Percentiles rank a stretch among this genome's conserved stretches.
phyloP scores from a whole-genome alignment of 2,329 filamentous ascomycete genomes.

The Alternaria postmessia region DNA sequence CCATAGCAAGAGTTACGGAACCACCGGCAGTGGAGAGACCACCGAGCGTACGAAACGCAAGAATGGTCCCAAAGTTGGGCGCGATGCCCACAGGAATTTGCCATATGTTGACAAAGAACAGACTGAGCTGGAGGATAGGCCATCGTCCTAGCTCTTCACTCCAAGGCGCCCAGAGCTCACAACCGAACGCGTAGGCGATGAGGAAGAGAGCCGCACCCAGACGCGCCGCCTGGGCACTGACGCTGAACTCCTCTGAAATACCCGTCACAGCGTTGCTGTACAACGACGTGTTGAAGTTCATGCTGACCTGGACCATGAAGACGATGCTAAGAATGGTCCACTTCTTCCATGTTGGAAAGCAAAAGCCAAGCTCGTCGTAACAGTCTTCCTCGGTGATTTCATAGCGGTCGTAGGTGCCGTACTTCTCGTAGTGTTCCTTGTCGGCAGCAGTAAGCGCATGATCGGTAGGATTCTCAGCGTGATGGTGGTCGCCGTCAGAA shows the following conservation, averaged over 20 bases:
- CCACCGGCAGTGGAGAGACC: conserved; percentile 65
- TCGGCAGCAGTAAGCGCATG: conserved; percentile 30
- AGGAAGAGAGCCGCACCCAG: conserved; percentile 81
- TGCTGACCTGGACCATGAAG: conserved; percentile 63
- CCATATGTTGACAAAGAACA: conserved; percentile 81
- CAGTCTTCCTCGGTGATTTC: conserved; percentile 60
- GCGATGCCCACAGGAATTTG: conserved; percentile 72
- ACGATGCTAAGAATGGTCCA: conserved; percentile 63
- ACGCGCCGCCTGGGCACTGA: conserved; percentile 73
- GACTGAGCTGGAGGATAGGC: conserved; percentile 75
- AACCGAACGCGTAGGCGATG: conserved; percentile 82
- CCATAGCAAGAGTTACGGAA: conserved; percentile 70
- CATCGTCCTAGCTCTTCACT: conserved; percentile 82
- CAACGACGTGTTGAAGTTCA: conserved; percentile 67
- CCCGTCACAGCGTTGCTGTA: conserved; percentile 62
- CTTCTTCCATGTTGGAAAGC: conserved; percentile 60
- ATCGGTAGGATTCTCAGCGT: conserved; percentile 27
- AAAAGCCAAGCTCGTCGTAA: conserved; percentile 60
- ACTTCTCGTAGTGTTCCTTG: conserved; percentile 42
- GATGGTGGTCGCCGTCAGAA: conserved; percentile 27
- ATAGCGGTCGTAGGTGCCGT: conserved; percentile 55
- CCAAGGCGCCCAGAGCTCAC: conserved; percentile 89
- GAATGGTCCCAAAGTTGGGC: conserved; percentile 73
- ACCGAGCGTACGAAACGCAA: conserved; percentile 65
- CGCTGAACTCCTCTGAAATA: conserved; percentile 69